Base-by-base conservation (phyloP, 345 rosid genomes). In the Excoecaria agallocha region DNA sequence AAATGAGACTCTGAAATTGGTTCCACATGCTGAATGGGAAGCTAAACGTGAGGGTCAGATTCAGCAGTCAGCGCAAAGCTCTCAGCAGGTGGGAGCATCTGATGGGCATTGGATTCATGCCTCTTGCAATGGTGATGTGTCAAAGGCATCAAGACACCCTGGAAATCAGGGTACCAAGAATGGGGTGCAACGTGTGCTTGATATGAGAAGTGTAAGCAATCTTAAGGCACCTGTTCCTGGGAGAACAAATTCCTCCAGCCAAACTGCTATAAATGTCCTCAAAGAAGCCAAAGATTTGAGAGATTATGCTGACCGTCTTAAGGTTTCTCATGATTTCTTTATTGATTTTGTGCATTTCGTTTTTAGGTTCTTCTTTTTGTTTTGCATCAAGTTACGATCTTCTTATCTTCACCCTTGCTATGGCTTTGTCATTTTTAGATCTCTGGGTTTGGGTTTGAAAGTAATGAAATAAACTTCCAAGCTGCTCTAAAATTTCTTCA, bases 401-500 rank as follows among this genome's bases (percentile, higher is more conserved):
- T 73, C 58, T 71, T 74, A 59, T 57, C 70, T 71, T 79, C 65
- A 82, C 80, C 73, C 52, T 71, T 76, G 65, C 52, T 63, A 25
- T 66, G 66, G 72, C 82, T 84, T 76, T 49, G 22, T 64, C 74
- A 62, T 67, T 61, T 39, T 76, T 79, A 91, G 96, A 82, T 50
- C 45, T 79, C 81, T 70, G 90, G 84, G 50, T 86, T 86, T 80
- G 69, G 62, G 77, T 84, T 80, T 75, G 93, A 91, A 83, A 85
- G 92, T 73, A 89, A 81, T 8, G 91, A 88, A 84, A 76, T 67
- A 65, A 81, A 78, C 84, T 93, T 93, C 76, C 84, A 90, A 78
- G 89, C 93, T 76, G 91, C 95, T 51, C 83, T 90, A 38, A 86
- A 85, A 89, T 93, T 86, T 86, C 91, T 93, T 76, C 84, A 73